A percentile compares a stretch with the other conserved stretches of the same genome.
Evolutionary conservation across 139 green algal genomes (phyloP).

Genomic region (Coccomyxa sp.): DNA sequence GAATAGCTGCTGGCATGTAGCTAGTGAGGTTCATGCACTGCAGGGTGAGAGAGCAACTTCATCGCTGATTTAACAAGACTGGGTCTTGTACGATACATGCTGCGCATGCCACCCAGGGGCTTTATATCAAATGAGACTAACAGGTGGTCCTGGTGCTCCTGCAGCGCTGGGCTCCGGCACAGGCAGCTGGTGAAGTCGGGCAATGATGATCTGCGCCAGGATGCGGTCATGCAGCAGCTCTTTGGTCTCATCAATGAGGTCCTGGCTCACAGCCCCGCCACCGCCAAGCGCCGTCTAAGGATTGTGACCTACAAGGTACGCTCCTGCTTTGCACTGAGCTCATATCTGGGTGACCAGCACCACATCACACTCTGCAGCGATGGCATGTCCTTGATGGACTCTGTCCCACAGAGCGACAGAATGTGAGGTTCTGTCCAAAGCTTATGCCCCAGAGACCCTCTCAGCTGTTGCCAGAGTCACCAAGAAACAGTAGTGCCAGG

Average conservation of each 20-base stretch:
- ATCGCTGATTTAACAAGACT: no score
- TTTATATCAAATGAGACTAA: not conserved
- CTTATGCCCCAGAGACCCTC: no score
- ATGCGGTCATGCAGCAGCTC: constrained; percentile 97
- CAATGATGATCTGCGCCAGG: constrained; percentile 85
- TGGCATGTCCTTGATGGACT: no score
- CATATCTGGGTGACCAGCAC: no score
- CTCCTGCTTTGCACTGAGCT: not conserved
- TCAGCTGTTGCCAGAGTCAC: no score
- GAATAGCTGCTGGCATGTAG: no score
- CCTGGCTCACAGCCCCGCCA: constrained; percentile 45
- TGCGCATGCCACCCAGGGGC: not conserved
- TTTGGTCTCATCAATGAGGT: constrained; percentile 86
- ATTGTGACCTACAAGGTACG: constrained; percentile 80
- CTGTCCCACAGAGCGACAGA: no score
- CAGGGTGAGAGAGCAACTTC: no score
- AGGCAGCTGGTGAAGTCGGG: constrained; percentile 71
- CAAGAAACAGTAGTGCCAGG: no score
- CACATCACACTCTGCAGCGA: no score
- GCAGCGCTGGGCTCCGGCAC: constrained; percentile 39
- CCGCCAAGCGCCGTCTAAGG: constrained; percentile 49
- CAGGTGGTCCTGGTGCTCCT: constrained; percentile 7
- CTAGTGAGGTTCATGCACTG: no score
- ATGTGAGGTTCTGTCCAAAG: no score
- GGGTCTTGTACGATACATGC: not conserved